Evolutionary conservation across 441 rosid genomes (phyloP), one percentile per base, ranked within the genome.

Genomic region (Erysimum cheiri): DNA sequence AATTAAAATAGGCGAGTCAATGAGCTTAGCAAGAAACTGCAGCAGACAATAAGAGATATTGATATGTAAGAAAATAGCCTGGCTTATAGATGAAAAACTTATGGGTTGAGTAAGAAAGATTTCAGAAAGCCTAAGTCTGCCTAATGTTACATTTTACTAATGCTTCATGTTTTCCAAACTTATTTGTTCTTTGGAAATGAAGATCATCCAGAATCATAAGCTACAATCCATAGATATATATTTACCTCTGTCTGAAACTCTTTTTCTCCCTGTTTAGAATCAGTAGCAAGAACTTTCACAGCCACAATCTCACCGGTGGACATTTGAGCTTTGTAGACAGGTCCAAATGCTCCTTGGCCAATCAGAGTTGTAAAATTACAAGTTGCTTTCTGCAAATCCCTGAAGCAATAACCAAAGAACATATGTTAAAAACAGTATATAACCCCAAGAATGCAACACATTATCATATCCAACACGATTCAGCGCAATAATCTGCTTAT

Each of bases 341-440:
- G 89, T 74, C 99, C 99, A 85, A 95, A 95, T 33, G 99, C 97
- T 69, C 99, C 98, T 84, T 89, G 93, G 43, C 99, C 99, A 56
- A 92, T 85, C 64, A 90, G 66, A 39, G 98, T 88, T 1, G 98
- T 95, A 64, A 95, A 95, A 81, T 92, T 95, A 74, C 62, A 77
- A 13, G 99, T 95, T 69, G 96, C 98, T 52, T 89, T 92, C 72
- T 90, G 98, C 82, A 95, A 85, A 84, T 95, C 99, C 90, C 99
- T 95, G 87, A 49, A 78, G 17, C 13, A 40, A 64, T 35, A 64
- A 71, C 70, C 68, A 73, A 19, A 4, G 0, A 50, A 19, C 56
- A 76, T 22, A 37, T 52, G 1, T 61, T 14, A 28, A 44, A 55
- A 4, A 4, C n/a, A 1, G 26, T 5, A 61, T 48, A 62, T 39